Evolutionary conservation across 208 protist species (phyloP).

Genomic region (Angomonas ambiguus): DNA sequence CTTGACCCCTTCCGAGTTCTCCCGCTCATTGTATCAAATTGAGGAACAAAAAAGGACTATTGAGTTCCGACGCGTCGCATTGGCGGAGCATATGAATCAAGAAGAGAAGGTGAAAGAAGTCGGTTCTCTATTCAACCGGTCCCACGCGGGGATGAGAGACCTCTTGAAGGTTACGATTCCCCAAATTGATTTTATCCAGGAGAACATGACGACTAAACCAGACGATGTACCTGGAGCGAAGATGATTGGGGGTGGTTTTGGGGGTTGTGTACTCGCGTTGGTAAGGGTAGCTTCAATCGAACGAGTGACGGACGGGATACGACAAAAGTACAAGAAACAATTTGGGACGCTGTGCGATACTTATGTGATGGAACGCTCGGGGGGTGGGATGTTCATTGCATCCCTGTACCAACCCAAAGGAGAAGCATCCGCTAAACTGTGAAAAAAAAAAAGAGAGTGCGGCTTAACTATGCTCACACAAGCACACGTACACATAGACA

Average conservation of each 20-base stretch:
- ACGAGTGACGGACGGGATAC: constrained; percentile 43
- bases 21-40: constrained; percentile 64
- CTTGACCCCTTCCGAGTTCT: constrained; percentile 49
- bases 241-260: constrained; percentile 90
- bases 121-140: constrained; percentile 57
- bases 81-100: constrained; percentile 22
- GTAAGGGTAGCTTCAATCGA: constrained; percentile 41
- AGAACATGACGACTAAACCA: constrained; percentile 33
- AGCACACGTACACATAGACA: no score
- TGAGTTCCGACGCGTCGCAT: constrained; percentile 37
- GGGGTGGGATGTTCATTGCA: constrained; percentile 48
- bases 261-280: constrained; percentile 78
- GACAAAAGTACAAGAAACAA: constrained; percentile 44
- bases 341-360: constrained; percentile 51
- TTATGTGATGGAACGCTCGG: constrained; percentile 38
- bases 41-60: constrained; percentile 65
- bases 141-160: constrained; percentile 65
- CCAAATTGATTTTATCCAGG: constrained; percentile 81
- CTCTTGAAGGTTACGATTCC: constrained; percentile 70
- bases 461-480: no score
- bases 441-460: constrained; percentile 6
- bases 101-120: constrained; percentile 39
- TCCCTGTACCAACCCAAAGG: constrained; percentile 20
- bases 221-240: constrained; percentile 71
- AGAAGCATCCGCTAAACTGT: constrained; percentile 4